A percentile compares a stretch with the other conserved stretches of the same genome.
Conservation (phyloP, 2,329 filamentous ascomycete genomes). For the Triangularia setosa region DNA sequence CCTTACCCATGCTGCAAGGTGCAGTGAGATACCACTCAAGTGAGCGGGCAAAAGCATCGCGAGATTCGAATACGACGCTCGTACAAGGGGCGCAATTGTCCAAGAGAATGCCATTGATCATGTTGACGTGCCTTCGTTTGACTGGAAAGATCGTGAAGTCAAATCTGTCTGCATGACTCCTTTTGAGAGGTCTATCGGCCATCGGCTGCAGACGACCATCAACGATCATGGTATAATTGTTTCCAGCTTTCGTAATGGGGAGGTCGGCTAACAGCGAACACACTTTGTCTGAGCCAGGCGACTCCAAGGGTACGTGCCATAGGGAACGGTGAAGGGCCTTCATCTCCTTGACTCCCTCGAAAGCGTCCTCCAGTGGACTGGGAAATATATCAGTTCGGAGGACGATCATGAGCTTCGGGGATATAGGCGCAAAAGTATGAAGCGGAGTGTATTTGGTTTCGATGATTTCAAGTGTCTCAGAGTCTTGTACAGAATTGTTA, state of each 20-base stretch:
- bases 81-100: constrained; percentile 26
- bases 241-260: constrained; percentile 28
- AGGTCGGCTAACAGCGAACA: constrained; percentile 27
- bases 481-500: constrained; percentile 15
- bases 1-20: constrained; percentile 17
- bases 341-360: neutral
- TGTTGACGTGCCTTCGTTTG: constrained; percentile 27
- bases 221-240: constrained; percentile 27
- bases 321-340: neutral
- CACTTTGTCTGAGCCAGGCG: neutral
- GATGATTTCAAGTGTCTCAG: constrained; percentile 11
- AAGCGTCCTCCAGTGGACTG: constrained; percentile 23
- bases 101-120: constrained; percentile 31
- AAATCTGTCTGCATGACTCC: constrained; percentile 25
- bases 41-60: constrained; percentile 20
- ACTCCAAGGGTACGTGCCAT: constrained; percentile 8
- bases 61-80: constrained; percentile 29
- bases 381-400: constrained; percentile 24
- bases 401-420: constrained; percentile 29
- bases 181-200: constrained; percentile 14
- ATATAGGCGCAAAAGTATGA: constrained; percentile 27
- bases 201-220: constrained; percentile 16
- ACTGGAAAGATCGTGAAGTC: constrained; percentile 31
- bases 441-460: constrained; percentile 16
- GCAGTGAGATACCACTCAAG: constrained; percentile 28